Percentiles rank a stretch among this genome's conserved stretches.
Conservation (phyloP, 371 early-diverging fungal genomes). For the Actinomucor elegans region DNA sequence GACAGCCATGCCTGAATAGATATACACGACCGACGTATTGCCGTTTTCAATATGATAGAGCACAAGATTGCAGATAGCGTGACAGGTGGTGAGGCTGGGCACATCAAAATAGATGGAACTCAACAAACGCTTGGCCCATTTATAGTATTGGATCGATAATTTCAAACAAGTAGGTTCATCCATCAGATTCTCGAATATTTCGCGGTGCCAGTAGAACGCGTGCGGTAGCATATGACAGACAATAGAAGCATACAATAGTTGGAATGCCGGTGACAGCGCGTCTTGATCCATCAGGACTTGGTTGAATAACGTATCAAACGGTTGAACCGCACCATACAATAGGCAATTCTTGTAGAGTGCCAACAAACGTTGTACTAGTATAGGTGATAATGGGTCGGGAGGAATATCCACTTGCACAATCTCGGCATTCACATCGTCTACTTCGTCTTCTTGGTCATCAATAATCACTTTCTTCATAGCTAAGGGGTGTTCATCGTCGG, state of each 20-base stretch:
- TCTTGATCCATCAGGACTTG: conserved; percentile 14
- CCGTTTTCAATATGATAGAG: conserved; percentile 51
- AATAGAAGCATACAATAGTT: conserved; percentile 33
- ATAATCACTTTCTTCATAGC: not conserved
- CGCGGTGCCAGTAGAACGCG: conserved; percentile 44
- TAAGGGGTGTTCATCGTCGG: conserved; percentile 2
- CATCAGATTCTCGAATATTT: conserved; percentile 20
- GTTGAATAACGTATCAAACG: conserved; percentile 26
- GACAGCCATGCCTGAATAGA: conserved; percentile 49
- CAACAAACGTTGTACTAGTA: conserved; percentile 16
- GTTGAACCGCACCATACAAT: conserved; percentile 40
- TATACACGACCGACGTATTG: conserved; percentile 38
- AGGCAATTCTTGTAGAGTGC: conserved; percentile 39
- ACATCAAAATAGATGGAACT: conserved; percentile 41
- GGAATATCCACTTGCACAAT: not conserved
- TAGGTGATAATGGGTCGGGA: conserved; percentile 6
- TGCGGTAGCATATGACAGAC: conserved; percentile 46
- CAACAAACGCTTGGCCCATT: conserved; percentile 37
- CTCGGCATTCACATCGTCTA: conserved; percentile 4
- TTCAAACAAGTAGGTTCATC: conserved; percentile 5
- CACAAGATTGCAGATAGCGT: conserved; percentile 43
- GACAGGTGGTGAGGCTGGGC: conserved; percentile 35
- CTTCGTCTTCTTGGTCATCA: conserved; percentile 3
- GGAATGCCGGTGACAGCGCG: conserved; percentile 18
- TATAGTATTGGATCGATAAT: conserved; percentile 35